A percentile compares a stretch with the other conserved stretches of the same genome.
Conservation (phyloP, 23 red algal species). For the Gracilaria caudata region DNA sequence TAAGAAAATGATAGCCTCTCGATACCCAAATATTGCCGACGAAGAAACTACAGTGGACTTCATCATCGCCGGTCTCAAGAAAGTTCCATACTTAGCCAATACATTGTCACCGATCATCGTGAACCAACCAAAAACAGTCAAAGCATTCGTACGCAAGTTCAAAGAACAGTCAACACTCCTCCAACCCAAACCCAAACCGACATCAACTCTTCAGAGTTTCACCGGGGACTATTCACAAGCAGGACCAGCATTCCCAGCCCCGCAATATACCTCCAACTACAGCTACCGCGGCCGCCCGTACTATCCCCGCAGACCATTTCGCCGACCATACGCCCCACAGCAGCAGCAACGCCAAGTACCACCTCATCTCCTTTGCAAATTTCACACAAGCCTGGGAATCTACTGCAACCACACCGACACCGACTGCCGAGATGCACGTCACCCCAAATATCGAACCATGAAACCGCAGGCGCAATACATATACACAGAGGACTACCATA, state of each 20-base stretch:
- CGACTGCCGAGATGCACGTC: background rate
- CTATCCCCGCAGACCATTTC: too few species aligned
- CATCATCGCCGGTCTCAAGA: background rate
- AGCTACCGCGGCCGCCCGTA: too few species aligned
- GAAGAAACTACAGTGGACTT: constrained; percentile 14
- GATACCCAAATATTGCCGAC: background rate
- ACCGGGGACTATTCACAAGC: too few species aligned
- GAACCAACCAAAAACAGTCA: background rate
- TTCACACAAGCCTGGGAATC: too few species aligned
- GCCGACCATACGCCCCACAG: too few species aligned
- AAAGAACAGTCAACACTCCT: too few species aligned
- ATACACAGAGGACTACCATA: background rate
- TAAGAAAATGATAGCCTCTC: background rate
- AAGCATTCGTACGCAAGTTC: background rate
- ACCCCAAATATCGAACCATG: background rate
- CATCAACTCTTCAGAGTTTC: too few species aligned
- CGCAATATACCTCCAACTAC: too few species aligned
- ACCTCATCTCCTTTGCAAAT: background rate
- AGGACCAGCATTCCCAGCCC: too few species aligned
- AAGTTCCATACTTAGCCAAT: background rate
- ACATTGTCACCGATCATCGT: background rate
- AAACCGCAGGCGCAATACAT: background rate
- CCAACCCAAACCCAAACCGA: too few species aligned
- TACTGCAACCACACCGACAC: background rate
- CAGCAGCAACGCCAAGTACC: too few species aligned